These are phyloP conservation scores for Stemphylium vesicarium DNA, from an alignment of 2,329 filamentous ascomycete species.

Conservation along the genomic window DNA sequence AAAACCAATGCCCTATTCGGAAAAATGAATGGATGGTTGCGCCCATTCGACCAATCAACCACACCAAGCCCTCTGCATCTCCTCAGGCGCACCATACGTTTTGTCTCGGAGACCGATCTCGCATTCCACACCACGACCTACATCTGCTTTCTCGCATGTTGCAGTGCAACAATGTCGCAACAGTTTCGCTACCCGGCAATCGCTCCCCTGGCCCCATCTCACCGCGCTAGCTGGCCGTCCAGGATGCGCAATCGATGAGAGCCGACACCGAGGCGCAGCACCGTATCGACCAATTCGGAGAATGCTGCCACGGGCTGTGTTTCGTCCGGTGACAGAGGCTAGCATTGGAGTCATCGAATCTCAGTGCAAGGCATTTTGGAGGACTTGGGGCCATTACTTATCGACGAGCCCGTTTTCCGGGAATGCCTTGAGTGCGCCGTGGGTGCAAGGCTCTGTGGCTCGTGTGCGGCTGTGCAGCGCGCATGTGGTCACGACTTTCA, in stretches of 20 bases:
- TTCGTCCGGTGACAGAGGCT: slow-evolving; percentile 33
- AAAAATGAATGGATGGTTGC: slow-evolving; percentile 24
- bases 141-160: slow-evolving; percentile 2
- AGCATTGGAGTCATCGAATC: slow-evolving; percentile 25
- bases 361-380: slow-evolving; percentile 21
- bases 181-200: slow-evolving; percentile 11
- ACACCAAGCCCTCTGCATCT: slow-evolving; percentile 12
- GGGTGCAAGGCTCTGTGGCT: slow-evolving; percentile 22
- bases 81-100: slow-evolving; percentile 30
- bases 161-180: slow-evolving; percentile 9
- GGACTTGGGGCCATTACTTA: slow-evolving; percentile 37
- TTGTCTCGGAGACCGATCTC: slow-evolving; percentile 17
- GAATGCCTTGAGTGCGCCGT: slow-evolving; percentile 40
- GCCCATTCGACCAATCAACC: slow-evolving; percentile 17
- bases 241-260: slow-evolving; percentile 13
- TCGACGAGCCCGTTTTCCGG: slow-evolving; percentile 26
- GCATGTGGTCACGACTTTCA: slow-evolving; percentile 20
- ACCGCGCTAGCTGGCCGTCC: background rate
- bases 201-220: slow-evolving; percentile 4
- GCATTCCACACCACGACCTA: slow-evolving; percentile 6
- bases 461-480: slow-evolving; percentile 36
- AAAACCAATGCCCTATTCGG: slow-evolving; percentile 20
- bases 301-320: slow-evolving; percentile 38
- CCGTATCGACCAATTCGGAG: slow-evolving; percentile 15
- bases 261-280: slow-evolving; percentile 31